These are phyloP conservation scores for Cucurbita maxima DNA, from an alignment of 306 rosid genomes.

Conservation along the genomic window DNA sequence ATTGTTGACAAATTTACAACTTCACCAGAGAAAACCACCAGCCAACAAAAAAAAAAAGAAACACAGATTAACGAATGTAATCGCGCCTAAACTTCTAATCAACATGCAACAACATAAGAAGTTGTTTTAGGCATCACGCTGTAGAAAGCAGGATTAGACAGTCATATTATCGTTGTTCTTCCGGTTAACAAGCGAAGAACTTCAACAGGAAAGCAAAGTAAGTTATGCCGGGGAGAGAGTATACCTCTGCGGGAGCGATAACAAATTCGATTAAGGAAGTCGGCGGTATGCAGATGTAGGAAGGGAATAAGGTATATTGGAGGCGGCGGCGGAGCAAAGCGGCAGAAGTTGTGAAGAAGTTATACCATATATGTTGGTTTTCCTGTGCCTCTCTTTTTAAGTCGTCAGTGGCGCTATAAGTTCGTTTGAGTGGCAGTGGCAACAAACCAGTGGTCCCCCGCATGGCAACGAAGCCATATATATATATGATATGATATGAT, in stretches of 20 bases:
- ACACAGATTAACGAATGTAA: background rate
- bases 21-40: constrained; percentile 8
- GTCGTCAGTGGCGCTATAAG: background rate
- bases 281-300: background rate
- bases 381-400: background rate
- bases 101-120: background rate
- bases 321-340: background rate
- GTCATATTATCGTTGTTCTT: background rate
- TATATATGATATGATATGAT: too few relatives aligned
- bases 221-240: background rate
- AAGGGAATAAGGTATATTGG: background rate
- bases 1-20: constrained; percentile 24
- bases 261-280: background rate
- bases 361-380: background rate
- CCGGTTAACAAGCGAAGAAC: background rate
- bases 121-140: background rate
- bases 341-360: background rate
- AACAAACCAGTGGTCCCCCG: background rate
- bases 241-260: background rate
- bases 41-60: background rate
- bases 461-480: background rate
- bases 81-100: background rate
- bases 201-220: background rate
- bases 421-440: background rate
- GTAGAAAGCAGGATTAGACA: background rate